Conservation (phyloP, 75 land plant genomes). For the Gnetum montanum region DNA sequence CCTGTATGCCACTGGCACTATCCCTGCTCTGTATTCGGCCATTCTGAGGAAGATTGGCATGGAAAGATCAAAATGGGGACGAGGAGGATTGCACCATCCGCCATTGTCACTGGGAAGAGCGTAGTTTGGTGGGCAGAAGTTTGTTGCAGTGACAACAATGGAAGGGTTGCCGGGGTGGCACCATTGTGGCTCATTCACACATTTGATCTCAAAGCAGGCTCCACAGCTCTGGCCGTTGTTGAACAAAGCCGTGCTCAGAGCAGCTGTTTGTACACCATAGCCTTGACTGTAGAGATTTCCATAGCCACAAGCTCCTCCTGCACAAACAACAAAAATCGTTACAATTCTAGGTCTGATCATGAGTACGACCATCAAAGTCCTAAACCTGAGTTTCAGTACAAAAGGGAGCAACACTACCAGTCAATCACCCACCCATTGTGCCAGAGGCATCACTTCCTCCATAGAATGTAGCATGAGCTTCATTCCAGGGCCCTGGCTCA, state of each 20-base stretch:
- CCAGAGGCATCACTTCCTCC: too few species aligned
- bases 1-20: slow-evolving; percentile 39
- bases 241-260: slow-evolving; percentile 65
- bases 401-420: too few species aligned
- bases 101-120: slow-evolving; percentile 59
- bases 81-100: slow-evolving; percentile 94
- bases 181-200: slow-evolving; percentile 43
- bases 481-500: too few species aligned
- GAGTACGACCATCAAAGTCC: too few species aligned
- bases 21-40: slow-evolving; percentile 69
- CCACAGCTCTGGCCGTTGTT: slow-evolving; percentile 60
- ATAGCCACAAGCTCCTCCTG: slow-evolving; percentile 72
- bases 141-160: slow-evolving; percentile 66
- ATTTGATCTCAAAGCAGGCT: slow-evolving; percentile 64
- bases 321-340: neutral
- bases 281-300: slow-evolving; percentile 63
- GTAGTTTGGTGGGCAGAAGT: slow-evolving; percentile 67
- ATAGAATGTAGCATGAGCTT: too few species aligned
- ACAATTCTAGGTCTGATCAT: too few species aligned
- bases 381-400: too few species aligned
- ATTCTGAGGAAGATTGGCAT: slow-evolving; percentile 78
- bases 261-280: slow-evolving; percentile 55
- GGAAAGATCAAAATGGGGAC: slow-evolving; percentile 85
- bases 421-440: too few species aligned
- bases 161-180: slow-evolving; percentile 55